Conservation (phyloP, 805 yeast species). For the Monosporozyma unispora region DNA sequence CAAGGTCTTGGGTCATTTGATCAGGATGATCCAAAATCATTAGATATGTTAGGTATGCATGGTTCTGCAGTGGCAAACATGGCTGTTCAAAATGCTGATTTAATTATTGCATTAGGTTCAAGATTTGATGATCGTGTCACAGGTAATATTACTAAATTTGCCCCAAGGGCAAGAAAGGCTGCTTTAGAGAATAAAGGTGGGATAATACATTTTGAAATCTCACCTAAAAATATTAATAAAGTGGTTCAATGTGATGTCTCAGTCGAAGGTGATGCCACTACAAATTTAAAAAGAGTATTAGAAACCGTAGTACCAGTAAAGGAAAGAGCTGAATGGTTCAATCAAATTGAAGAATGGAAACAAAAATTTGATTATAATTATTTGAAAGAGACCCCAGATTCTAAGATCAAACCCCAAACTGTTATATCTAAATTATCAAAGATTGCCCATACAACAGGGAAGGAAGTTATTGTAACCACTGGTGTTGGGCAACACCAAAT, state of each 20-base stretch:
- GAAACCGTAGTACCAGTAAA: constrained; percentile 59
- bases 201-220: constrained; percentile 89
- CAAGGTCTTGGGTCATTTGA: constrained; percentile 94
- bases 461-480: constrained; percentile 82
- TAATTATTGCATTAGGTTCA: constrained; percentile 91
- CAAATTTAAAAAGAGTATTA: constrained; percentile 61
- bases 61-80: constrained; percentile 92
- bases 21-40: constrained; percentile 79
- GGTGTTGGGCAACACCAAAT: constrained; percentile 99
- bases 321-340: constrained; percentile 74
- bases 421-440: constrained; percentile 69
- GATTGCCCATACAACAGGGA: constrained; percentile 46
- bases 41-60: constrained; percentile 98
- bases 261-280: constrained; percentile 89
- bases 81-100: constrained; percentile 89
- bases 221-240: constrained; percentile 95
- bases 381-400: constrained; percentile 69
- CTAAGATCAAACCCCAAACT: constrained; percentile 87
- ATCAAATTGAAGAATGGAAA: constrained; percentile 71
- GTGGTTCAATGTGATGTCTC: constrained; percentile 96
- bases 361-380: constrained; percentile 77
- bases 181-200: constrained; percentile 89
- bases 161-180: constrained; percentile 87
- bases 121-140: constrained; percentile 99
- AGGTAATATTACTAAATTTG: constrained; percentile 73